Base-by-base conservation (phyloP, 2,329 filamentous ascomycete species). In the Colletotrichum sp. region DNA sequence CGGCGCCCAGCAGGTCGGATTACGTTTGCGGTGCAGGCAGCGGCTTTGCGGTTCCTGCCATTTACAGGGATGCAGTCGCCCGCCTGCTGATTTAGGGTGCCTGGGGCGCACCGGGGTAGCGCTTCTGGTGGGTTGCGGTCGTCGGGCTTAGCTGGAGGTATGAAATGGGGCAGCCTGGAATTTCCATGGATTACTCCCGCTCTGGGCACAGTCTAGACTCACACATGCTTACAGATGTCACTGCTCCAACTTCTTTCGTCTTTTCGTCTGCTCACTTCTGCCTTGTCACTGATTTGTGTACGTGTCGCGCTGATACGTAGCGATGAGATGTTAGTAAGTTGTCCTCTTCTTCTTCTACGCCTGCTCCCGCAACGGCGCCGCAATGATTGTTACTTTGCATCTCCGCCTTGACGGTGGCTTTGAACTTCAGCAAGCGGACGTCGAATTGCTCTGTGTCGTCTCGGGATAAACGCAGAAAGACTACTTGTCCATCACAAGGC, bases 1-100 rank as follows among this genome's bases (percentile, higher is more conserved):
- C 44, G 12, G 44, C n/a, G 44, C 62, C 49, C 49, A 57, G 49
- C 36, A 70, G 49, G 44, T 57, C 55, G 52, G 63, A 52, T 75
- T 75, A 62, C 62, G 69, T 67, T 72, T 55, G 27, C 34, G 25
- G 52, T 61, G 34, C 64, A 49, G 61, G 69, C 69, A 72, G 39
- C 49, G 39, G 70, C 63, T 16, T 52, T 44, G 59, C 44, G 15
- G 44, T 59, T 71, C 59, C 59, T 44, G n/a, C 16, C 11, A 29
- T 63, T 30, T 52, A 29, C 73, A 72, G 73, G 70, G 72, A 52
- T 39, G 61, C 22, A 34, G 3, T n/a, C 27, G 44, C n/a, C 44
- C 44, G 44, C 44, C n/a, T 32, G 34, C 69, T 39, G 16, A 55
- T 27, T 34, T 27, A 36, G 63, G 64, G 73, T 29, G 73, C 44